Evolutionary conservation across 78 protist species (phyloP), one percentile per base, ranked within the genome.

Genomic region (Trichosphaerium sp.): DNA sequence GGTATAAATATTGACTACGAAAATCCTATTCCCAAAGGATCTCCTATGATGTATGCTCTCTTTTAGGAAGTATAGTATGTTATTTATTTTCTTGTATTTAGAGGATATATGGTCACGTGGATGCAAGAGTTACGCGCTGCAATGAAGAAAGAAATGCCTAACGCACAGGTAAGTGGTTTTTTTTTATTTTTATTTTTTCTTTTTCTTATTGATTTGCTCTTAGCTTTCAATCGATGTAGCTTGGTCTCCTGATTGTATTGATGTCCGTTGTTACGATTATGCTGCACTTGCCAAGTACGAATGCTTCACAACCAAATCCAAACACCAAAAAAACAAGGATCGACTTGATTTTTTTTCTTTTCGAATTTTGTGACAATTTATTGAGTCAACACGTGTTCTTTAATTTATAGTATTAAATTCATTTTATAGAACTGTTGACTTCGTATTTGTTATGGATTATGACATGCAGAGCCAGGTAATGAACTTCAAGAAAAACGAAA

Each of bases 381-480:
- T n/a, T n/a, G n/a, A n/a, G n/a, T n/a, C n/a, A n/a, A n/a, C n/a
- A n/a, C n/a, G n/a, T n/a, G n/a, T n/a, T n/a, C n/a, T n/a, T n/a
- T n/a, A n/a, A n/a, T n/a, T n/a, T n/a, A n/a, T n/a, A n/a, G n/a
- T n/a, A n/a, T n/a, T n/a, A n/a, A n/a, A n/a, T n/a, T n/a, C n/a
- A n/a, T n/a, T n/a, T n/a, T n/a, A n/a, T n/a, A n/a, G n/a, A n/a
- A 72, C 79, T 2, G 23, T 63, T 0, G 88, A 82, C 14, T 78
- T 39, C 47, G n/a, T 82, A 31, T 67, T 63, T 8, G 88, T 75
- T 11, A 82, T 82, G 88, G 80, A 65, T 42, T 82, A 82, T 31
- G 88, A 82, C 35, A 60, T 65, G 71, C 75, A 65, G 11, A 35
- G 60, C n/a, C n/a, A n/a, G n/a, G n/a, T n/a, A n/a, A n/a, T n/a